Evolutionary conservation across 163 green algal genomes (phyloP).

Genomic region (Scenedesmus sp.): DNA sequence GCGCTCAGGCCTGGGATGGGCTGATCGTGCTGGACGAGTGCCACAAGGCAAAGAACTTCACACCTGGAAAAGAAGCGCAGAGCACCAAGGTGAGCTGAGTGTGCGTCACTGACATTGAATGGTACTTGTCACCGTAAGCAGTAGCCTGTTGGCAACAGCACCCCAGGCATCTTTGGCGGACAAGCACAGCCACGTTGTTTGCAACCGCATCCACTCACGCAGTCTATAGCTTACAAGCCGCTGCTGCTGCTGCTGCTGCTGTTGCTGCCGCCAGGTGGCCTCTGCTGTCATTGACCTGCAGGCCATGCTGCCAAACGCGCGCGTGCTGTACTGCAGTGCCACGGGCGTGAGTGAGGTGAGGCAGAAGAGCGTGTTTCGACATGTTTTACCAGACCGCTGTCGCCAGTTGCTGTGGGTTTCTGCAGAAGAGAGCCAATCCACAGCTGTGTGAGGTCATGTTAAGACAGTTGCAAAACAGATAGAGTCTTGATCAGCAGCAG

Average conservation of each 20-base stretch:
- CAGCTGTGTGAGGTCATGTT: no score
- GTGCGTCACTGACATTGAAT: background rate
- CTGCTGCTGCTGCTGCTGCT: background rate
- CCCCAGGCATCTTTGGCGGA: background rate
- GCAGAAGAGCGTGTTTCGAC: background rate
- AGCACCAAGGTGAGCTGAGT: constrained; percentile 74
- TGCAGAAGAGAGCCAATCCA: no score
- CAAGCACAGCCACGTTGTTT: background rate
- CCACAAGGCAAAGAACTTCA: constrained; percentile 86
- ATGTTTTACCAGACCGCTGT: background rate
- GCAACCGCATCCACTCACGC: no score
- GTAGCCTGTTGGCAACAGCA: background rate
- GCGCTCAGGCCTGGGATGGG: constrained; percentile 79
- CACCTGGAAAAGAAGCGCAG: constrained; percentile 78
- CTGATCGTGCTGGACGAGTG: constrained; percentile 89
- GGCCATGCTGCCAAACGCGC: constrained; percentile 76
- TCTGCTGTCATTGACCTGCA: constrained; percentile 89
- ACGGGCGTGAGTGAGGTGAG: constrained; percentile 82
- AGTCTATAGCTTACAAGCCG: background rate
- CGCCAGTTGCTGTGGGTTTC: no score
- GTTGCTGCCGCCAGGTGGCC: constrained; percentile 71
- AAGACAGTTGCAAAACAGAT: no score
- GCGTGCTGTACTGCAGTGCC: constrained; percentile 90
- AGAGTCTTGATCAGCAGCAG: no score
- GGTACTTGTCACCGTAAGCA: no score